A percentile compares a stretch with the other conserved stretches of the same genome.
Evolutionary conservation across 352 stramenopile genomes (phyloP).

Genomic region (Pythium biforme): DNA sequence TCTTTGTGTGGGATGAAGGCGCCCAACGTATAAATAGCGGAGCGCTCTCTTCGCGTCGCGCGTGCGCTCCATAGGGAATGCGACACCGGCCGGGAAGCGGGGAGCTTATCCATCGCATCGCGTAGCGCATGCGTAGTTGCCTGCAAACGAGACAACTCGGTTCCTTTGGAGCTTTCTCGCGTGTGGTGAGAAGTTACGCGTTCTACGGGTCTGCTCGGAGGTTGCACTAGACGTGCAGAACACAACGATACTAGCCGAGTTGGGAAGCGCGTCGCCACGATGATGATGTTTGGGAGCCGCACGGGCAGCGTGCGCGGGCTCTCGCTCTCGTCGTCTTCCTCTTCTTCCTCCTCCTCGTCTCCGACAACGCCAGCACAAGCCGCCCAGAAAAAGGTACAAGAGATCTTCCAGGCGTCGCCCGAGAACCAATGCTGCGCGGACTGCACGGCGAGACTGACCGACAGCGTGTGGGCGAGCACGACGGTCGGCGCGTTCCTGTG

Average conservation of each 20-base stretch:
- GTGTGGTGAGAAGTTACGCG: too few relatives aligned
- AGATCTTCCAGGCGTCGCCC: conserved; percentile 49
- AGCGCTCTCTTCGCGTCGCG: not conserved
- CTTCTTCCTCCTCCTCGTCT: conserved; percentile 93
- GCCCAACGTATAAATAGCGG: conserved; percentile 5
- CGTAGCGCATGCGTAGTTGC: not conserved
- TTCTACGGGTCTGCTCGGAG: not conserved
- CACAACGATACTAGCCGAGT: not conserved
- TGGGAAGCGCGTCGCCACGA: not conserved
- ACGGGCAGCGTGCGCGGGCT: conserved; percentile 18
- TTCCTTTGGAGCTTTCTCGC: too few relatives aligned
- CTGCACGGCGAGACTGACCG: conserved; percentile 58
- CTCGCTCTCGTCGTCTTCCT: conserved; percentile 79
- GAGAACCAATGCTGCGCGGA: conserved; percentile 83
- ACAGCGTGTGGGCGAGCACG: conserved; percentile 93
- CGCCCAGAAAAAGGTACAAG: conserved; percentile 56
- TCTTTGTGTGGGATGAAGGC: not conserved
- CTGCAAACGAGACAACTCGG: too few relatives aligned
- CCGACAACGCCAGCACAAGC: conserved; percentile 98
- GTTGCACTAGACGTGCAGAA: not conserved
- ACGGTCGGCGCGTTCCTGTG: conserved; percentile 95
- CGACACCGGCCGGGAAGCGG: too few relatives aligned
- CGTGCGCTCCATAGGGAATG: too few relatives aligned
- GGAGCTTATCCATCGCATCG: not conserved
- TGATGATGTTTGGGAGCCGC: conserved; percentile 30